These are phyloP conservation scores for Lipomyces sp. DNA, from an alignment of 805 yeast species.

Conservation along the genomic window DNA sequence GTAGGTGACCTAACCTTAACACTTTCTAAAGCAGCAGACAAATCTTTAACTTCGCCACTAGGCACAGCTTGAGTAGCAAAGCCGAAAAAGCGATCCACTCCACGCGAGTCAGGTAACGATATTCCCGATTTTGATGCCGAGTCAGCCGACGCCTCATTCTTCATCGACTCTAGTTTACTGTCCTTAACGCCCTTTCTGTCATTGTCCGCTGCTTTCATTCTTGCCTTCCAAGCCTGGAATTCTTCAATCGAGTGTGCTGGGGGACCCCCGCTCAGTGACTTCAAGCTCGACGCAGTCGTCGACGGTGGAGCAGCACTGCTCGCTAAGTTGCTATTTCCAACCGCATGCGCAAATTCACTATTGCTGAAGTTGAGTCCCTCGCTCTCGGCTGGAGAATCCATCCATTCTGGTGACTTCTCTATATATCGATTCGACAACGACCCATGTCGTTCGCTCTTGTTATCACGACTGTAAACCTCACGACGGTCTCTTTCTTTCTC, in stretches of 20 bases:
- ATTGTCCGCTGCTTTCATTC: slow-evolving; percentile 39
- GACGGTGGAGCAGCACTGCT: background rate
- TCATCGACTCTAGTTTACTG: background rate
- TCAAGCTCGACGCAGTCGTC: background rate
- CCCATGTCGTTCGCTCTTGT: slow-evolving; percentile 9
- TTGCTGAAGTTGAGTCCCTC: slow-evolving; percentile 19
- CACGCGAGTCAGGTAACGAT: slow-evolving; percentile 21
- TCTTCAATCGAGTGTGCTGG: slow-evolving; percentile 40
- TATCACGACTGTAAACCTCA: background rate
- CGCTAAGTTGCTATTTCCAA: slow-evolving; percentile 7
- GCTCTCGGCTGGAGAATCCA: slow-evolving; percentile 21
- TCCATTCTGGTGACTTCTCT: slow-evolving; percentile 32
- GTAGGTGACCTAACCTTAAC: slow-evolving; percentile 9
- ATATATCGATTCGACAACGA: slow-evolving; percentile 6
- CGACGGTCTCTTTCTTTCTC: slow-evolving; percentile 17
- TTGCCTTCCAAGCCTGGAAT: slow-evolving; percentile 44
- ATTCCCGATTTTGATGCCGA: background rate
- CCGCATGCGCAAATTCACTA: slow-evolving; percentile 30
- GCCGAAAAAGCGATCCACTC: slow-evolving; percentile 36
- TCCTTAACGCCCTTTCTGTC: slow-evolving; percentile 17
- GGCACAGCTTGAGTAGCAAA: slow-evolving; percentile 16
- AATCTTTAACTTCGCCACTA: slow-evolving; percentile 27
- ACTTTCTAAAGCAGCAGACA: slow-evolving; percentile 13
- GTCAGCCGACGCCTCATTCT: background rate
- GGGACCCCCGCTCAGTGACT: slow-evolving; percentile 10